These are phyloP conservation scores for Rhodotorula sp. DNA, from an alignment of 1,284 basidiomycete genomes.

Conservation along the genomic window DNA sequence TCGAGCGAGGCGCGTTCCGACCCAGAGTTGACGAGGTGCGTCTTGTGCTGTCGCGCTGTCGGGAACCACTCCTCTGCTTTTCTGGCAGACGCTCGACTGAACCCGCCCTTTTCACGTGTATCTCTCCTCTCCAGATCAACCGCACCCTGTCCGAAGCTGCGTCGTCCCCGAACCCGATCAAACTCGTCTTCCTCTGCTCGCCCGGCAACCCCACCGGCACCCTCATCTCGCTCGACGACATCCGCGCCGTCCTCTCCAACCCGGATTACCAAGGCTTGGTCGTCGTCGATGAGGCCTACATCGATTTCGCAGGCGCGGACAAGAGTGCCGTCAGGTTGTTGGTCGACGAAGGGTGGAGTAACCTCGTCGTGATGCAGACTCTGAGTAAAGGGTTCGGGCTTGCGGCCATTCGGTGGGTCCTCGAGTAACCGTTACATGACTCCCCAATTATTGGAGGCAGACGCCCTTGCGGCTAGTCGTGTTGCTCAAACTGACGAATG, in stretches of 20 bases:
- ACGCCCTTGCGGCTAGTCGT: too few species aligned
- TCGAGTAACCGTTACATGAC: too few species aligned
- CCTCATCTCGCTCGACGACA: conserved; percentile 67
- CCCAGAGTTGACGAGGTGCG: conserved; percentile 68
- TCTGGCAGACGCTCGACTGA: neutral
- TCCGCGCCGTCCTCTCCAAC: conserved; percentile 75
- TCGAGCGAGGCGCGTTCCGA: conserved; percentile 73
- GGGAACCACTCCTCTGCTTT: too few species aligned
- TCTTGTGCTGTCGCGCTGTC: too few species aligned
- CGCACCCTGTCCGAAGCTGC: conserved; percentile 62
- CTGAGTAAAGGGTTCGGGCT: conserved; percentile 95
- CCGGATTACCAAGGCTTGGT: conserved; percentile 83
- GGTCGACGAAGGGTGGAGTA: conserved; percentile 67
- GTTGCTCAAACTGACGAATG: too few species aligned
- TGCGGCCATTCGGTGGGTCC: conserved; percentile 81
- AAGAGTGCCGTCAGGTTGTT: conserved; percentile 64
- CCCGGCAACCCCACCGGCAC: conserved; percentile 98
- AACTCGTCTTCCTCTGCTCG: conserved; percentile 91
- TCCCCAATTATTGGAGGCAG: too few species aligned
- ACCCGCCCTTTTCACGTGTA: conserved; percentile 26
- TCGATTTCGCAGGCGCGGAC: conserved; percentile 67
- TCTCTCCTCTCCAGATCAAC: conserved; percentile 62
- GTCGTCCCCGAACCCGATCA: conserved; percentile 56
- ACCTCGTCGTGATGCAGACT: conserved; percentile 91
- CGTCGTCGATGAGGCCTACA: conserved; percentile 95